A percentile compares a stretch with the other conserved stretches of the same genome.
These are phyloP conservation scores for Barbatosphaeria neglecta DNA, from an alignment of 495 filamentous ascomycete species.

Conservation along the genomic window DNA sequence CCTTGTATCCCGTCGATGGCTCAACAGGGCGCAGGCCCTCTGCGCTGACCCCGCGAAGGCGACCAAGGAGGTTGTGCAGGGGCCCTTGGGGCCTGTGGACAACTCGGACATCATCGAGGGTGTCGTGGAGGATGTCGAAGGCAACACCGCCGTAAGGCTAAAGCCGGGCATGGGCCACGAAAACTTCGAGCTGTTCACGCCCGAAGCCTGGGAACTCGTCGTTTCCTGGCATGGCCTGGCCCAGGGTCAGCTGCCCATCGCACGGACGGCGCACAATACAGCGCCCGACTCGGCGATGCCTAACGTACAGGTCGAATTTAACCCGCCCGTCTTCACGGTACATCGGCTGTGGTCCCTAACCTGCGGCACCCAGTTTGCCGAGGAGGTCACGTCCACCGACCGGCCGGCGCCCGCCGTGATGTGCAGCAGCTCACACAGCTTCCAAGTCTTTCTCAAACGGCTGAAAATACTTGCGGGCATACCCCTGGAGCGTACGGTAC, in stretches of 20 bases:
- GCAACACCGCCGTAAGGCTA: slow-evolving; percentile 59
- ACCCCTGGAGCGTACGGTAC: slow-evolving; percentile 58
- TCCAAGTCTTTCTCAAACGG: slow-evolving; percentile 60
- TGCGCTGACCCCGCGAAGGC: slow-evolving; percentile 41
- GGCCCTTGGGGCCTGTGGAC: slow-evolving; percentile 70
- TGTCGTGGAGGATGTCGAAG: slow-evolving; percentile 31
- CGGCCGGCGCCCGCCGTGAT: slow-evolving; percentile 48
- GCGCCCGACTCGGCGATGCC: slow-evolving; percentile 39
- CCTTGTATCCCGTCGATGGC: slow-evolving; percentile 69
- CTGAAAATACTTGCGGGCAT: slow-evolving; percentile 56
- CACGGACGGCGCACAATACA: slow-evolving; percentile 68
- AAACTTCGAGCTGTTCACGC: slow-evolving; percentile 67
- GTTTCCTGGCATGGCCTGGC: slow-evolving; percentile 71
- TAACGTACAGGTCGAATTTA: slow-evolving; percentile 71
- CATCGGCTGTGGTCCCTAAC: slow-evolving; percentile 58
- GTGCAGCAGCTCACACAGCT: slow-evolving; percentile 54
- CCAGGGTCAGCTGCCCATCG: slow-evolving; percentile 57
- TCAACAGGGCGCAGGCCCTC: slow-evolving; percentile 60
- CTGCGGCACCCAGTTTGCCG: slow-evolving; percentile 41
- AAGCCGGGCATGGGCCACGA: slow-evolving; percentile 57
- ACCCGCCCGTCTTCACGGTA: slow-evolving; percentile 79
- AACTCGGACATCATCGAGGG: slow-evolving; percentile 59
- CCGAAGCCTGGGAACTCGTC: slow-evolving; percentile 70
- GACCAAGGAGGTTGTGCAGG: slow-evolving; percentile 50
- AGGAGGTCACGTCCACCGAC: slow-evolving; percentile 45